Evolutionary conservation across 108 stramenopile genomes (phyloP).

Genomic region (Skeletonema menzelii): DNA sequence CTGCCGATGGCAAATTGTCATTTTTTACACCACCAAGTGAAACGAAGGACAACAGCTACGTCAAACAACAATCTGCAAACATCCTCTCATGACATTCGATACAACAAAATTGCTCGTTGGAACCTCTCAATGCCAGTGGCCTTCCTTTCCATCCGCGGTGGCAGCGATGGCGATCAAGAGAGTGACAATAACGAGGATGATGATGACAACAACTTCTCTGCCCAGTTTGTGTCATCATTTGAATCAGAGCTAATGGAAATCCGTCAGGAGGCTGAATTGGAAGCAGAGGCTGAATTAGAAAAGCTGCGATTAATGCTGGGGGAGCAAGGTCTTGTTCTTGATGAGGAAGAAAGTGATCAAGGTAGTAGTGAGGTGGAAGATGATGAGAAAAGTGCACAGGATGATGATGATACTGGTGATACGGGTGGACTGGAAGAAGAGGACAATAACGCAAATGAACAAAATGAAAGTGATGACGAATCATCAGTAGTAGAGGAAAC

Average conservation of each 20-base stretch:
- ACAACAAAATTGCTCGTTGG: not conserved
- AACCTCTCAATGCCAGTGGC: not conserved
- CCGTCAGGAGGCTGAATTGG: conserved; percentile 36
- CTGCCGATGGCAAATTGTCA: not conserved
- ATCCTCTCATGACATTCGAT: not conserved
- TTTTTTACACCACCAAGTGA: conserved; percentile 1
- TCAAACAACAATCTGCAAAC: not conserved
- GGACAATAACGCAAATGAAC: not conserved
- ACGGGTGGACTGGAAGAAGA: not conserved
- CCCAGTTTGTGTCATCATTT: conserved; percentile 37
- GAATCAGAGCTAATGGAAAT: conserved; percentile 49
- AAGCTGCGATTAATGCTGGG: conserved; percentile 21
- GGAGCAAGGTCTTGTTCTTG: not conserved
- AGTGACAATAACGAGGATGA: conserved; percentile 3
- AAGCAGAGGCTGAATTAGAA: conserved; percentile 43
- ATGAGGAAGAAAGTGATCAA: not conserved
- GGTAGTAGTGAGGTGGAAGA: not conserved
- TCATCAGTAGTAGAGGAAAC: not conserved
- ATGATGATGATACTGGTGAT: not conserved
- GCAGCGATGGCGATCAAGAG: conserved; percentile 5
- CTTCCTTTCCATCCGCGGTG: conserved; percentile 19
- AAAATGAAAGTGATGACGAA: not conserved
- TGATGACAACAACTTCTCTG: conserved; percentile 9
- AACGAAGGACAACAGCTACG: not conserved
- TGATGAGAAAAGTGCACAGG: not conserved